These are phyloP conservation scores for Fusarium floridanum DNA, from an alignment of 2,329 filamentous ascomycete genomes.

Conservation along the genomic window DNA sequence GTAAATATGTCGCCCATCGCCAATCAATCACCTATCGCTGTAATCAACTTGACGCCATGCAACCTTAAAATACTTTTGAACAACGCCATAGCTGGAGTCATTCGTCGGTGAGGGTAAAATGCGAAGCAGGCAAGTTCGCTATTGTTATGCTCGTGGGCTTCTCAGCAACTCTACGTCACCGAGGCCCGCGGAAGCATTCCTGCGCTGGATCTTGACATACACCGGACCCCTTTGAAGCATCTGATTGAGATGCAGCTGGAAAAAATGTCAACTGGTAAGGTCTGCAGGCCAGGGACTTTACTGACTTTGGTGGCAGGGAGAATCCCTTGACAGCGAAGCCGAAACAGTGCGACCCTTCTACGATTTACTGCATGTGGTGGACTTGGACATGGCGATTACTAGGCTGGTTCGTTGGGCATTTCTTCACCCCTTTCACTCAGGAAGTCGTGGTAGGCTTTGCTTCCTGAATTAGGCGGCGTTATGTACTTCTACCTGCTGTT, in stretches of 20 bases:
- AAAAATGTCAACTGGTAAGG: constrained; percentile 27
- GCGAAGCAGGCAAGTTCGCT: neutral
- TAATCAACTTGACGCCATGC: constrained; percentile 49
- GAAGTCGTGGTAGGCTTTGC: neutral
- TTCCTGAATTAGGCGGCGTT: neutral
- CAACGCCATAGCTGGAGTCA: constrained; percentile 16
- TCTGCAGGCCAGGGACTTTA: constrained; percentile 25
- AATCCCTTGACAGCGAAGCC: neutral
- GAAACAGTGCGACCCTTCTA: neutral
- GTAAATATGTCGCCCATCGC: constrained; percentile 51
- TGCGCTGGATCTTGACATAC: neutral
- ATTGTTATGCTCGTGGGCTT: neutral
- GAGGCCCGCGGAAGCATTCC: neutral
- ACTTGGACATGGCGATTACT: neutral
- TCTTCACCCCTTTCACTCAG: neutral
- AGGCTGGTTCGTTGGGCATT: neutral
- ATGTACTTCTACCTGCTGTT: neutral
- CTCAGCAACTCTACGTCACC: neutral
- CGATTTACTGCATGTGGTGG: neutral
- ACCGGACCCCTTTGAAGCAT: neutral
- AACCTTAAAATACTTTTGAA: constrained; percentile 32
- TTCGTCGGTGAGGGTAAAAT: neutral
- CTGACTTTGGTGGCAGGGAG: constrained; percentile 32
- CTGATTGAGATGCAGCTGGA: neutral
- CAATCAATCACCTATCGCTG: constrained; percentile 47